Conservation (phyloP, 2,329 filamentous ascomycete species). For the Xylariales sp. region DNA sequence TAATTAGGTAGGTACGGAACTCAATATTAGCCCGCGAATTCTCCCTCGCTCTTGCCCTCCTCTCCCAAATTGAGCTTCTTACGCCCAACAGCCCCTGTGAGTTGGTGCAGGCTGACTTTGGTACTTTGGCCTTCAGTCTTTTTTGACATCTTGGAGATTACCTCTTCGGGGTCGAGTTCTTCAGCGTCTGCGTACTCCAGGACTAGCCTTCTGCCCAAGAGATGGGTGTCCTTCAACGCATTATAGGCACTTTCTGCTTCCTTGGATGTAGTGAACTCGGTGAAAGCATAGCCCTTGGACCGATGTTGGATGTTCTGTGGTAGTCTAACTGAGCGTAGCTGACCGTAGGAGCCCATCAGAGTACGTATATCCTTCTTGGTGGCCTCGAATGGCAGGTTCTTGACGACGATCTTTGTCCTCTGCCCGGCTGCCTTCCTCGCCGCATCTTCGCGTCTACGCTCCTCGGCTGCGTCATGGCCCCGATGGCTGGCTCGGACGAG, state of each 20-base stretch:
- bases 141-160: constrained; percentile 94
- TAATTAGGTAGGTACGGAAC: constrained; percentile 21
- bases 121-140: constrained; percentile 89
- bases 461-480: constrained; percentile 80
- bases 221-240: constrained; percentile 85
- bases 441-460: constrained; percentile 75
- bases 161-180: constrained; percentile 85
- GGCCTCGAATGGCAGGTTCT: constrained; percentile 95
- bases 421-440: constrained; percentile 73
- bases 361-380: constrained; percentile 87
- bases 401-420: constrained; percentile 92
- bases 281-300: constrained; percentile 92
- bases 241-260: constrained; percentile 90
- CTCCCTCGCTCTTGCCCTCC: constrained; percentile 54
- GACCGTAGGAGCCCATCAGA: constrained; percentile 84
- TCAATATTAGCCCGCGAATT: constrained; percentile 27
- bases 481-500: constrained; percentile 83
- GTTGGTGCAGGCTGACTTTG: constrained; percentile 83
- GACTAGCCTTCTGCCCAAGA: constrained; percentile 83
- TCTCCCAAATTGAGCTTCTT: constrained; percentile 86
- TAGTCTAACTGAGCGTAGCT: constrained; percentile 86
- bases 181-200: constrained; percentile 90
- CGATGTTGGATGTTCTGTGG: constrained; percentile 91
- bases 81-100: constrained; percentile 76
- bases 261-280: constrained; percentile 85